Base-by-base conservation (phyloP, 1,284 basidiomycete genomes). In the Ustilago tritici region DNA sequence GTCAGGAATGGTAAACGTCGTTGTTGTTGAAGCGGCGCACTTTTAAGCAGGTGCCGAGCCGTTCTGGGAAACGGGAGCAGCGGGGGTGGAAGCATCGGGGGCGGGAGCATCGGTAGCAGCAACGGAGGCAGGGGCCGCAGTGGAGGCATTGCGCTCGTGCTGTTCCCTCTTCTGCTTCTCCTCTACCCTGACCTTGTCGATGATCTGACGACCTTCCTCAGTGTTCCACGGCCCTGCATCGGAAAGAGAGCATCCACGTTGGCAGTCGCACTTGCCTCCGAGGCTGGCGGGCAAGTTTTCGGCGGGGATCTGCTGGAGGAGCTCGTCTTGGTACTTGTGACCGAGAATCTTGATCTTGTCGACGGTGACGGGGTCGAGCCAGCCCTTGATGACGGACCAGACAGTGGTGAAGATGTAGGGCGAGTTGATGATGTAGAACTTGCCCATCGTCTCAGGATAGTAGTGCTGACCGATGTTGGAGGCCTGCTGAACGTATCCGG, bases 311-410 rank as follows among this genome's bases (percentile, higher is more conserved):
- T 85, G 83, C 60, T 77, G 67, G 14, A 76, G 52, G 28, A 85
- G 73, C 58, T 85, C 82, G 32, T 78, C 66, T 28, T 82, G 58
- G 54, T 80, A 84, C 58, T 67, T 71, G 59, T 61, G 62, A 35
- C 84, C 84, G 23, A 85, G 70, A 61, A 85, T 85, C 64, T 81
- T 78, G 78, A 85, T 85, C 80, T 98, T 98, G 78, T 90, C 89
- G 56, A 95, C 94, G 28, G 95, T 98, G 41, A 95, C 95, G 81
- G 93, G 92, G 88, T 98, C 96, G 80, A 99, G 89, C 94, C 94
- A 98, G 9, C 91, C 91, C 89, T 95, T 97, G 88, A 98, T 91
- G 80, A 95, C 88, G 35, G 88, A 88, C 96, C 96, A 99, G 47
- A 97, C 92, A 50, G 92, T 91, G 59, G 91, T 90, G 89, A 98